These are phyloP conservation scores for Cercis canadensis DNA, from an alignment of 306 rosid species.

Conservation along the genomic window DNA sequence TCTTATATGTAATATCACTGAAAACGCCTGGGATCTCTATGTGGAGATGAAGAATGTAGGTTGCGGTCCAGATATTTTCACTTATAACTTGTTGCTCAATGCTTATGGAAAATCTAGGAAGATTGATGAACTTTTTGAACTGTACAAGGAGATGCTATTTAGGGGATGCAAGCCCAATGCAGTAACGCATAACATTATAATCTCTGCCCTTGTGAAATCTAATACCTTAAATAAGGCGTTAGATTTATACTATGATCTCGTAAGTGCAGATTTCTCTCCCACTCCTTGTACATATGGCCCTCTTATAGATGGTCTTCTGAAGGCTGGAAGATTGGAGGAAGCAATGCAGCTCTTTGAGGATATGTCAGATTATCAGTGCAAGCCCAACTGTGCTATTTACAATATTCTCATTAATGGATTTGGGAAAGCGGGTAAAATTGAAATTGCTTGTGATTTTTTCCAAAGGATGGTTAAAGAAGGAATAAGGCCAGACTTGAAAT, in stretches of 20 bases:
- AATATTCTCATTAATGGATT: slow-evolving; percentile 91
- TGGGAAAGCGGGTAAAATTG: slow-evolving; percentile 76
- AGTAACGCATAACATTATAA: slow-evolving; percentile 77
- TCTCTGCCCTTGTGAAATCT: slow-evolving; percentile 77
- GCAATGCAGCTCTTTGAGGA: slow-evolving; percentile 81
- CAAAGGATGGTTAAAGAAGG: slow-evolving; percentile 83
- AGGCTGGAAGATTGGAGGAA: slow-evolving; percentile 77
- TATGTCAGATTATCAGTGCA: slow-evolving; percentile 78
- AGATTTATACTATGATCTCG: slow-evolving; percentile 74
- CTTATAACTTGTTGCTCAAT: slow-evolving; percentile 89
- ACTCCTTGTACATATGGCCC: slow-evolving; percentile 96
- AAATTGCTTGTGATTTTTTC: slow-evolving; percentile 69
- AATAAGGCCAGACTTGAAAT: slow-evolving; percentile 86
- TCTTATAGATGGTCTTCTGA: slow-evolving; percentile 80
- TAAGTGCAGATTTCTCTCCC: slow-evolving; percentile 82
- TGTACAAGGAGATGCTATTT: slow-evolving; percentile 73
- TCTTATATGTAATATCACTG: slow-evolving; percentile 53
- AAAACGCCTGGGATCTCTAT: slow-evolving; percentile 70
- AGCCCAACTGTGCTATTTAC: slow-evolving; percentile 80
- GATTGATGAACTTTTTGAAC: slow-evolving; percentile 63
- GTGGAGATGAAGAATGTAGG: slow-evolving; percentile 78
- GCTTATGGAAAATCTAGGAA: slow-evolving; percentile 79
- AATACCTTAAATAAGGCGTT: slow-evolving; percentile 64
- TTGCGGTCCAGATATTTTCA: slow-evolving; percentile 75
- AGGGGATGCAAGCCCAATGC: slow-evolving; percentile 82